phyloP scores from a whole-genome alignment of 2,329 filamentous ascomycete genomes.

The Cryphonectria carpinicola region DNA sequence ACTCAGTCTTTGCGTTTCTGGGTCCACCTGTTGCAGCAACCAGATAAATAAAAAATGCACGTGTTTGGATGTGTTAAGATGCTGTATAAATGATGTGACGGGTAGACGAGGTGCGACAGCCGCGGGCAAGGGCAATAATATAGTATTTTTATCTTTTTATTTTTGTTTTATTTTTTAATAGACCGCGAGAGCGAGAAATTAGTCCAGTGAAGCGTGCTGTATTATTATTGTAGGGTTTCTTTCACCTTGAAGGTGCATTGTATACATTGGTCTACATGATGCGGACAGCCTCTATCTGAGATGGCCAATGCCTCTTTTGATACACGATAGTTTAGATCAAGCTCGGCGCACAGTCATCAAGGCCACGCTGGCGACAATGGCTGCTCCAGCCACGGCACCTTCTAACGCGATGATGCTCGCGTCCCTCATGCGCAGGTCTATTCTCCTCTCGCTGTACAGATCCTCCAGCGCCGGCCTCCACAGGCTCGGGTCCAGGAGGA shows the following conservation, averaged over 20 bases:
- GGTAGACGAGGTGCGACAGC: constrained; percentile 20
- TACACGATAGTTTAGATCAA: constrained; percentile 31
- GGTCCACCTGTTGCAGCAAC: constrained; percentile 11
- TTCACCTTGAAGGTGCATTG: background rate
- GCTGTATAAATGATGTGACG: constrained; percentile 22
- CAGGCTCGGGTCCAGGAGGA: constrained; percentile 44
- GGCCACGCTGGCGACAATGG: constrained; percentile 58
- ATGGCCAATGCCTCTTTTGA: constrained; percentile 3
- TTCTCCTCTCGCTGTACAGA: constrained; percentile 66
- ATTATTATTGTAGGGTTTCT: background rate
- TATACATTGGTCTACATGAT: constrained; percentile 12
- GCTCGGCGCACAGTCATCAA: constrained; percentile 50
- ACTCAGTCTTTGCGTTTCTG: background rate
- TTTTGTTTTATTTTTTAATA: constrained; percentile 21
- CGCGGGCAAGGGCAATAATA: constrained; percentile 16
- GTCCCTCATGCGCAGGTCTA: constrained; percentile 70
- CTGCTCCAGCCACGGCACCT: constrained; percentile 68
- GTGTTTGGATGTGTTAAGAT: constrained; percentile 25
- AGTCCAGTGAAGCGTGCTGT: background rate
- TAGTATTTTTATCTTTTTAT: constrained; percentile 11
- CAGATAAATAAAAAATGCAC: background rate
- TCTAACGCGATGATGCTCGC: constrained; percentile 71
- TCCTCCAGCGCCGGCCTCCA: constrained; percentile 59
- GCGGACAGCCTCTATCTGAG: background rate
- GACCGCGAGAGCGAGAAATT: constrained; percentile 24